Evolutionary conservation across 192 early-diverging fungal species (phyloP).

Genomic region (Radiomyces spectabilis): DNA sequence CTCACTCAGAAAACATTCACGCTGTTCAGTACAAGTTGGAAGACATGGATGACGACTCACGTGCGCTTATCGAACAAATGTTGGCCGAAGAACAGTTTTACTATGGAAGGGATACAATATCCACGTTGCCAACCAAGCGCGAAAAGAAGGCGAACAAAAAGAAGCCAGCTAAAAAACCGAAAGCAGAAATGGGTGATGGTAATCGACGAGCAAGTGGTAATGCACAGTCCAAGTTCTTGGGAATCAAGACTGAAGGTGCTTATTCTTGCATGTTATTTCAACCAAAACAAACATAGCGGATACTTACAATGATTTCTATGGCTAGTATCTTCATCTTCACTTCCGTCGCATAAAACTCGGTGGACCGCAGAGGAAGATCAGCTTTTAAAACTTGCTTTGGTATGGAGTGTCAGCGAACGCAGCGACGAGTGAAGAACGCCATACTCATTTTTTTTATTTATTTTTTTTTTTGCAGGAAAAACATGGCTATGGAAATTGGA

Average conservation of each 20-base stretch:
- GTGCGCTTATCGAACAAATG: slow-evolving; percentile 48
- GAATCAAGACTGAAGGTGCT: too few relatives aligned
- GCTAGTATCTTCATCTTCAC: slow-evolving; percentile 36
- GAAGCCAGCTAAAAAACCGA: too few relatives aligned
- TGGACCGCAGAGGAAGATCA: slow-evolving; percentile 54
- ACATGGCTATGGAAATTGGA: slow-evolving; percentile 52
- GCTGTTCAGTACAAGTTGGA: background rate
- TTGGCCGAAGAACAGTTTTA: slow-evolving; percentile 53
- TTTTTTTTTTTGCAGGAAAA: slow-evolving; percentile 14
- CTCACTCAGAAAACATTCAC: too few relatives aligned
- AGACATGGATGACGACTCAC: slow-evolving; percentile 47
- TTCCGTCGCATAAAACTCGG: slow-evolving; percentile 43
- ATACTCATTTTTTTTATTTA: background rate
- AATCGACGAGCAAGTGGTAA: too few relatives aligned
- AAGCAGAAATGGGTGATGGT: too few relatives aligned
- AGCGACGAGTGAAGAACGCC: background rate
- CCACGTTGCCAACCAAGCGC: background rate
- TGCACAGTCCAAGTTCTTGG: too few relatives aligned
- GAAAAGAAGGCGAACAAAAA: background rate
- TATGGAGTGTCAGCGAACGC: slow-evolving; percentile 2
- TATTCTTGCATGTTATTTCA: too few relatives aligned
- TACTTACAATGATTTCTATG: too few relatives aligned
- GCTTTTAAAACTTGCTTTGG: slow-evolving; percentile 34
- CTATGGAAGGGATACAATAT: slow-evolving; percentile 26
- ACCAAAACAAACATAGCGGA: too few relatives aligned